Conservation (phyloP, 345 rosid species). For the Ceriops tagal region DNA sequence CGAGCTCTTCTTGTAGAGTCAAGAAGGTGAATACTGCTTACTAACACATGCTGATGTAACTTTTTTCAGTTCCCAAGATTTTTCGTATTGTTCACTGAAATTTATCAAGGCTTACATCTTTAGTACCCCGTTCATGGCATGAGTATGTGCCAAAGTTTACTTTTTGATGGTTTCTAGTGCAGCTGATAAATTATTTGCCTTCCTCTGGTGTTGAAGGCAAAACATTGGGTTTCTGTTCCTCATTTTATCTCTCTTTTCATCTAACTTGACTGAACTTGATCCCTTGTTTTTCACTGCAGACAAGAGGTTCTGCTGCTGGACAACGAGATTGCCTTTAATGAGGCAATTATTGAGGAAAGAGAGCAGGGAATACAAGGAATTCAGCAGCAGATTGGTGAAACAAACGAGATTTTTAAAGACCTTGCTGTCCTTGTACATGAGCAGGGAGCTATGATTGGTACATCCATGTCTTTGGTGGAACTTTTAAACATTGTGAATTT, state of each 20-base stretch:
- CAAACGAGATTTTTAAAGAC: conserved; percentile 86
- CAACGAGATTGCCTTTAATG: conserved; percentile 86
- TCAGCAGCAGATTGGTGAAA: conserved; percentile 95
- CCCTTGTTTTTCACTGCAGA: conserved; percentile 39
- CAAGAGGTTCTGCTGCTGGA: conserved; percentile 80
- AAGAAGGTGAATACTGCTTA: conserved; percentile 41
- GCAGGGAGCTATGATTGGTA: conserved; percentile 89
- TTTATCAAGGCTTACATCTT: too few species aligned
- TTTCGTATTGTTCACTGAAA: too few species aligned
- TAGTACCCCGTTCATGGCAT: too few species aligned
- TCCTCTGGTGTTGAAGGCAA: too few species aligned
- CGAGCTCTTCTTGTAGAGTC: conserved; percentile 73
- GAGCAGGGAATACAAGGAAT: conserved; percentile 94
- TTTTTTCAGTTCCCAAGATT: neutral
- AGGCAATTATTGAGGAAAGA: conserved; percentile 88
- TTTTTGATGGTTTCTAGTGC: too few species aligned
- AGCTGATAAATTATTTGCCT: too few species aligned
- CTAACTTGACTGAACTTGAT: neutral
- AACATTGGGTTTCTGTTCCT: too few species aligned
- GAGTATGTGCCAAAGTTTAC: too few species aligned
- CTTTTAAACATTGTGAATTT: neutral
- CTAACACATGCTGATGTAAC: neutral
- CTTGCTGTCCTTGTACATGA: conserved; percentile 93
- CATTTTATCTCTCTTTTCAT: neutral
- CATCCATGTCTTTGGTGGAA: conserved; percentile 13